Base-by-base conservation (phyloP, 352 stramenopile species). In the Pythium utonaiense region DNA sequence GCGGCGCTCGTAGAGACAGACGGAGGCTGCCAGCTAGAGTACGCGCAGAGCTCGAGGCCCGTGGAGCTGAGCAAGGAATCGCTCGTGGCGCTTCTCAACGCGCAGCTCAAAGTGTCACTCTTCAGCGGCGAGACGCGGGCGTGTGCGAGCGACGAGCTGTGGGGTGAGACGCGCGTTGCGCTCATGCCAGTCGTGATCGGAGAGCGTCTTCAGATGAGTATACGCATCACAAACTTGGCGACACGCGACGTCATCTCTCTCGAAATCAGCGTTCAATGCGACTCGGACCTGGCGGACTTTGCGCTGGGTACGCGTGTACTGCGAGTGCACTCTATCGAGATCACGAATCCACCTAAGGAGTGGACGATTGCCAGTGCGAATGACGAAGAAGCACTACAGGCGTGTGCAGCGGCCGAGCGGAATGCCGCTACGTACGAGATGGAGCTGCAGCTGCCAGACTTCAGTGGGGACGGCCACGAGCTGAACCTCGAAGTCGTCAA, bases 341-440 rank as follows among this genome's bases (percentile, higher is more conserved):
- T 89, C 9, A 30, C 66, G 19, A 63, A 75, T n/a, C 50, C 80
- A 22, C 80, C 80, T 14, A 36, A 27, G 10, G 74, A 89, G 24
- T 90, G 80, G 80, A 82, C 54, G 14, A 19, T 75, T 21, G 25
- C 63, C 16, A 70, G 75, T 31, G 62, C 61, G 28, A 78, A 42
- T 42, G 77, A 88, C 33, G 78, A 88, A 3, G 78, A 86, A 24
- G 80, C 78, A 0, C 6, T 75, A n/a, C 62, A 64, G 3, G 19
- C 74, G 27, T 85, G 74, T 53, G 65, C 52, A 0, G 52, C 72
- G 0, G 14, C 59, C 0, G 78, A 88, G 16, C 60, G 69, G 8
- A 88, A 87, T 42, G 27, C 67, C 0, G 73, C 75, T 4, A 57
- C 48, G 4, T 90, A 88, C 62, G 77, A 88, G 12, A 33, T 90